Evolutionary conservation across 1,284 basidiomycete species (phyloP), one percentile per base, ranked within the genome.

Genomic region (Trichosporon sp.): DNA sequence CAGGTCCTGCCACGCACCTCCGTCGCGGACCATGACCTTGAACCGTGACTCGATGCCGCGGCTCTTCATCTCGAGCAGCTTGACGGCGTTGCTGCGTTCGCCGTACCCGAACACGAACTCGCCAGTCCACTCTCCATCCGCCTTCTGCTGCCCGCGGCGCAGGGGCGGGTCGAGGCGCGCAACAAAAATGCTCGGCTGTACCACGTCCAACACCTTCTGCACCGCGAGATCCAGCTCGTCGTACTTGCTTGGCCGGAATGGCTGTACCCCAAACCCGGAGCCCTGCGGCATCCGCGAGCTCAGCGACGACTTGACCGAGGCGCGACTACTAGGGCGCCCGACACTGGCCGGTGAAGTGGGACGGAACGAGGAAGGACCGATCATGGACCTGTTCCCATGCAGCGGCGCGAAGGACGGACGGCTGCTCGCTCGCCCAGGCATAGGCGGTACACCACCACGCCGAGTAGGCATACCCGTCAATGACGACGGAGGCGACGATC

Each of bases 101-200:
- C 80, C 80, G 0, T 76, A 77, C 0, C 80, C 80, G 68, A 84
- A 83, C 2, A 81, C 71, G 67, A 76, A 84, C 73, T 82, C 79
- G 4, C 81, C 83, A 35, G 80, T 81, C 81, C 83, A 84, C 32
- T 81, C 79, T 8, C 76, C 75, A 2, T 81, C 79, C 8, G 67
- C 69, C 70, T 72, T 75, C 40, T 78, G 65, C 71, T 83, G 82
- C n/a, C 81, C 81, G 35, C 75, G 73, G 31, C 77, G 76, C 66
- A 84, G 46, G 0, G 82, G 68, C 65, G 69, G 72, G 72, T 83
- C 83, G 2, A 83, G 48, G 10, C 82, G 70, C n/a, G 75, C 74
- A 2, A 82, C 77, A 37, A 79, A 75, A 0, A 78, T 66, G 19
- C 74, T 68, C 54, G 78, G 79, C 19, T 74, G 73, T 1, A 73